phyloP scores from a whole-genome alignment of 306 rosid genomes.

The Erythrophleum fordii region DNA sequence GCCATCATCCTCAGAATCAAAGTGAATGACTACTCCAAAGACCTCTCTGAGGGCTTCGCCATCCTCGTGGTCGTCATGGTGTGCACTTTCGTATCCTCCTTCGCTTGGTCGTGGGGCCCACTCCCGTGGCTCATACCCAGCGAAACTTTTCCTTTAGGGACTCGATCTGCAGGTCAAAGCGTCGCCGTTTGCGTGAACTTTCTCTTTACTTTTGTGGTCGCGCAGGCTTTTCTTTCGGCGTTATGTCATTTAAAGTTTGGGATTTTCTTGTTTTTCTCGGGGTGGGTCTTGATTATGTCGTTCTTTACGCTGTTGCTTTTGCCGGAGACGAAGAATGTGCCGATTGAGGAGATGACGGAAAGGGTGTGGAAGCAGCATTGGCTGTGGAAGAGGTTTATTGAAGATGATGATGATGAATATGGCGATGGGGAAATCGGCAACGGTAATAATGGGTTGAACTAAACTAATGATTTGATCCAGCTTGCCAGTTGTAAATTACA shows the following conservation, averaged over 20 bases:
- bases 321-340: constrained; percentile 88
- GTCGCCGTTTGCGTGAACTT: too few relatives aligned
- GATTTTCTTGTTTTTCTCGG: constrained; percentile 86
- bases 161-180: too few relatives aligned
- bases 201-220: too few relatives aligned
- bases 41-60: too few relatives aligned
- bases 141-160: too few relatives aligned
- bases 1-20: too few relatives aligned
- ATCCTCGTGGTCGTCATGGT: too few relatives aligned
- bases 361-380: constrained; percentile 89
- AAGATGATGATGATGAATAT: constrained; percentile 21
- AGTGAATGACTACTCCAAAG: too few relatives aligned
- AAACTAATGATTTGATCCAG: constrained; percentile 48
- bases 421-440: background rate
- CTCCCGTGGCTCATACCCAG: too few relatives aligned
- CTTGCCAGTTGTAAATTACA: constrained; percentile 58
- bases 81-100: too few relatives aligned
- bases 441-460: background rate
- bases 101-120: too few relatives aligned
- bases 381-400: constrained; percentile 82
- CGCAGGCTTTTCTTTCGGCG: too few relatives aligned
- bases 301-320: constrained; percentile 57
- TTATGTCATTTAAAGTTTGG: constrained; percentile 77
- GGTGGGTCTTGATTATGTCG: constrained; percentile 74
- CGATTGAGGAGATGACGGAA: constrained; percentile 87